phyloP scores from a whole-genome alignment of 1,284 basidiomycete genomes.

The Pseudozyma hubeiensis region DNA sequence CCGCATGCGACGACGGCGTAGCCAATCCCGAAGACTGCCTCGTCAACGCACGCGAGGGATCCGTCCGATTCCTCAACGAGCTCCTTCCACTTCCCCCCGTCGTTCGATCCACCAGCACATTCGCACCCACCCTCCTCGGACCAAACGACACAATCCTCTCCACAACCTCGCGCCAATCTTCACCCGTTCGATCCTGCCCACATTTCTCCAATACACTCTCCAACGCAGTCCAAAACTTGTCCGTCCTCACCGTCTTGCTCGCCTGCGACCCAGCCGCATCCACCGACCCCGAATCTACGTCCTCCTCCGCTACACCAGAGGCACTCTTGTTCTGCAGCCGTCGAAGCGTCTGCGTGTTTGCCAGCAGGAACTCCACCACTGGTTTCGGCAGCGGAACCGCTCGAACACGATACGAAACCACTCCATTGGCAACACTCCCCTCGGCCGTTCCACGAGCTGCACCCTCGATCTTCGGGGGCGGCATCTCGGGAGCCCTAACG shows the following conservation, averaged over 20 bases:
- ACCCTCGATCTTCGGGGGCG: slow-evolving; percentile 80
- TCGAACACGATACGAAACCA: slow-evolving; percentile 85
- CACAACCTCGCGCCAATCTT: slow-evolving; percentile 81
- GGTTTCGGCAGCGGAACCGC: slow-evolving; percentile 80
- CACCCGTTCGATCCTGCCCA: slow-evolving; percentile 74
- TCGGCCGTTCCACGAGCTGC: slow-evolving; percentile 82
- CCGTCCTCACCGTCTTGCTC: slow-evolving; percentile 50
- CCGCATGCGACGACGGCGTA: slow-evolving; percentile 13
- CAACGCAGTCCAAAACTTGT: slow-evolving; percentile 84
- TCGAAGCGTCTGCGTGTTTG: slow-evolving; percentile 75
- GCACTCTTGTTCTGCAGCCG: slow-evolving; percentile 53
- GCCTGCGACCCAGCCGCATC: slow-evolving; percentile 41
- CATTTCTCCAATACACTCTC: slow-evolving; percentile 73
- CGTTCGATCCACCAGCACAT: slow-evolving; percentile 80
- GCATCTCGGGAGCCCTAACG: slow-evolving; percentile 79
- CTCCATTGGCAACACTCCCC: slow-evolving; percentile 77
- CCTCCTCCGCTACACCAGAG: slow-evolving; percentile 45
- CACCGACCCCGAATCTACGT: slow-evolving; percentile 16
- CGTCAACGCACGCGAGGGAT: slow-evolving; percentile 25
- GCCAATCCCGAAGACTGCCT: slow-evolving; percentile 31
- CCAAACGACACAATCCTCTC: slow-evolving; percentile 91
- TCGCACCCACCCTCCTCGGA: slow-evolving; percentile 86
- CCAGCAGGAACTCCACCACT: slow-evolving; percentile 80
- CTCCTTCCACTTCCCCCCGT: slow-evolving; percentile 17
- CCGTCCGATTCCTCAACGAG: slow-evolving; percentile 33